phyloP scores from a whole-genome alignment of 2,329 filamentous ascomycete genomes.

The Diaporthe humulicola region DNA sequence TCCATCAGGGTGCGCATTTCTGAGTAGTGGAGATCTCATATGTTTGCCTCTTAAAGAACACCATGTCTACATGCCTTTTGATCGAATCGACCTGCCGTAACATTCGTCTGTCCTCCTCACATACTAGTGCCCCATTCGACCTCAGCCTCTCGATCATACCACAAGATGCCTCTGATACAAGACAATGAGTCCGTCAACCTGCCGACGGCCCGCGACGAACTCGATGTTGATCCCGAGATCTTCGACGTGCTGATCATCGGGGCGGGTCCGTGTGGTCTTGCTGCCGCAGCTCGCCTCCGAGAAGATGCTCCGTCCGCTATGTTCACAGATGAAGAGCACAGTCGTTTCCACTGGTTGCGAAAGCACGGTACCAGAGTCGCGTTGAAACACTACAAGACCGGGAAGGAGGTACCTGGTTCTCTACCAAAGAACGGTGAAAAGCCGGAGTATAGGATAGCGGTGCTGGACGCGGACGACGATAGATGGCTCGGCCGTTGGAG shows the following conservation, averaged over 20 bases:
- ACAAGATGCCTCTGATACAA: conserved; percentile 15
- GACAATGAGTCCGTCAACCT: not conserved
- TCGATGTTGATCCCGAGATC: conserved; percentile 48
- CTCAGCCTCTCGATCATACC: not conserved
- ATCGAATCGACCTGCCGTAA: no score
- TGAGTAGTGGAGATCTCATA: not conserved
- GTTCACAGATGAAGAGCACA: conserved; percentile 87
- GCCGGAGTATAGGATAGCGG: conserved; percentile 62
- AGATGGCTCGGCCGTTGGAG: conserved; percentile 81
- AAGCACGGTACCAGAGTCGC: conserved; percentile 73
- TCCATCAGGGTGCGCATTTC: conserved; percentile 1
- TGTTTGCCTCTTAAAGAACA: not conserved
- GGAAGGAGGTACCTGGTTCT: conserved; percentile 43
- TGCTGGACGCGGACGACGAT: conserved; percentile 75
- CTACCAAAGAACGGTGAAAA: not conserved
- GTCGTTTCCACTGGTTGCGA: conserved; percentile 83
- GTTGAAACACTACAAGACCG: conserved; percentile 65
- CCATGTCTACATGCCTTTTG: not conserved
- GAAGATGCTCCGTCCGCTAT: conserved; percentile 82
- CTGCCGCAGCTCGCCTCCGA: conserved; percentile 77
- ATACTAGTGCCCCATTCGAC: no score
- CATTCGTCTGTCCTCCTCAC: no score
- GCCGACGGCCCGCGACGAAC: not conserved
- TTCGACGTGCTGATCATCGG: conserved; percentile 81
- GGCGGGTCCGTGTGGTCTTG: conserved; percentile 81